phyloP scores from a whole-genome alignment of 2,329 filamentous ascomycete genomes.

The Ilyonectria robusta region DNA sequence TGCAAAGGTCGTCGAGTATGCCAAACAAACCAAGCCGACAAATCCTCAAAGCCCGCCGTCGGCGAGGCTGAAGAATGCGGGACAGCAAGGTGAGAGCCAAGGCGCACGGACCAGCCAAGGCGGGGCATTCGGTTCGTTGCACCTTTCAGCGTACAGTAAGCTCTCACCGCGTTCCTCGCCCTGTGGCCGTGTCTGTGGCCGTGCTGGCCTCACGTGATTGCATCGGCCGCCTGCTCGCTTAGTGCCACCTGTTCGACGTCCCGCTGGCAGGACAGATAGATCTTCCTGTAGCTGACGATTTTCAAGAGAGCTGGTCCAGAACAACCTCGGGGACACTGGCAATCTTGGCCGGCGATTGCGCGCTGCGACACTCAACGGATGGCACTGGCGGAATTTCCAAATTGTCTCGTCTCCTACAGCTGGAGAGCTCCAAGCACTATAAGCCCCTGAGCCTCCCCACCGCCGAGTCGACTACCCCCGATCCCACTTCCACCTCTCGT shows the following conservation, averaged over 20 bases:
- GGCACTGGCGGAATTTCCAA: slow-evolving; percentile 47
- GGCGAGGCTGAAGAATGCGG: slow-evolving; percentile 47
- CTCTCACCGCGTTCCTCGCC: slow-evolving; percentile 24
- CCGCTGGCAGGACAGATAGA: slow-evolving; percentile 57
- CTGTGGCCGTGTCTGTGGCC: slow-evolving; percentile 28
- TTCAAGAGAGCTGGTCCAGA: slow-evolving; percentile 47
- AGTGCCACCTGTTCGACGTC: slow-evolving; percentile 59
- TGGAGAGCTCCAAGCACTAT: slow-evolving; percentile 38
- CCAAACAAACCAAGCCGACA: slow-evolving; percentile 24
- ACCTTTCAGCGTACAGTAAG: slow-evolving; percentile 10
- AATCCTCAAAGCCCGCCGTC: slow-evolving; percentile 18
- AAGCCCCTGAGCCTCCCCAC: slow-evolving; percentile 54
- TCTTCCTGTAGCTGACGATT: slow-evolving; percentile 53
- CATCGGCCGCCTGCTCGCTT: slow-evolving; percentile 44
- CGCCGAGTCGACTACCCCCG: slow-evolving; percentile 48
- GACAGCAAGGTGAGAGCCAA: slow-evolving; percentile 34
- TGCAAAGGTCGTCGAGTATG: slow-evolving; percentile 13
- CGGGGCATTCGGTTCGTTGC: slow-evolving; percentile 37
- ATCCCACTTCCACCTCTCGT: slow-evolving; percentile 42
- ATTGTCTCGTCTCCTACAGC: slow-evolving; percentile 43
- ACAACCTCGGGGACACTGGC: slow-evolving; percentile 49
- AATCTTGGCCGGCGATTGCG: slow-evolving; percentile 48
- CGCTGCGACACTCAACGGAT: slow-evolving; percentile 48
- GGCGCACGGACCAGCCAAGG: slow-evolving; percentile 40
- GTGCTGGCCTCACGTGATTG: slow-evolving; percentile 52